Evolutionary conservation across 345 rosid species (phyloP), one percentile per base, ranked within the genome.

Genomic region (Melaleuca alternifolia): DNA sequence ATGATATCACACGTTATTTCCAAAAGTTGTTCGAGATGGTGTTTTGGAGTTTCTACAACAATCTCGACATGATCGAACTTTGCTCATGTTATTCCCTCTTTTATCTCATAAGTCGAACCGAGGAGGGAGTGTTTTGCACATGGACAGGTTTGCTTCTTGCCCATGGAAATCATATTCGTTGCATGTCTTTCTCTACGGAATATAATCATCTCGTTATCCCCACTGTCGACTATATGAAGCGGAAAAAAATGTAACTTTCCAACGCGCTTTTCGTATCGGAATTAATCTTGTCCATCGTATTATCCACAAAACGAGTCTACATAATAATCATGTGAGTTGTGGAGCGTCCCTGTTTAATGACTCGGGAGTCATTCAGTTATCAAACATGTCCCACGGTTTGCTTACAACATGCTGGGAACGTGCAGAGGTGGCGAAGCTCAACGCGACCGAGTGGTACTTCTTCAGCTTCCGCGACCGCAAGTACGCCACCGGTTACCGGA

Each of bases 361-460:
- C 57, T 54, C 20, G 57, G 57, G 57, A 21, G 26, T 54, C 57
- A 54, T 54, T 54, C 24, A 8, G 4, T 54, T 54, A 24, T 21
- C 57, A 9, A 7, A 8, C 5, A 24, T 21, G 57, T 54, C 3
- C 57, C 20, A 7, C 37, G 37, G 48, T 71, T 71, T 71, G 48
- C 48, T 71, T 18, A 71, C 61, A 56, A 65, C 20, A 30, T 9
- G 33, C 10, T 85, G 56, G 84, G 37, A 23, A 48, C 53, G 23
- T 30, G 76, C 87, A 97, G 99, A 98, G 12, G 61, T 97, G 93
- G 99, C 99, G 33, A 97, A 98, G 0, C 96, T 97, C 76, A 98
- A 98, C 37, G 98, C 96, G 95, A 97, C 94, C 85, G 99, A 96
- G 82, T 97, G 99, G 99, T 97, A 92, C 91, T 97, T 97, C 88